A percentile compares a stretch with the other conserved stretches of the same genome.
Conservation (phyloP, 441 rosid species). For the Euphorbia corollata region DNA sequence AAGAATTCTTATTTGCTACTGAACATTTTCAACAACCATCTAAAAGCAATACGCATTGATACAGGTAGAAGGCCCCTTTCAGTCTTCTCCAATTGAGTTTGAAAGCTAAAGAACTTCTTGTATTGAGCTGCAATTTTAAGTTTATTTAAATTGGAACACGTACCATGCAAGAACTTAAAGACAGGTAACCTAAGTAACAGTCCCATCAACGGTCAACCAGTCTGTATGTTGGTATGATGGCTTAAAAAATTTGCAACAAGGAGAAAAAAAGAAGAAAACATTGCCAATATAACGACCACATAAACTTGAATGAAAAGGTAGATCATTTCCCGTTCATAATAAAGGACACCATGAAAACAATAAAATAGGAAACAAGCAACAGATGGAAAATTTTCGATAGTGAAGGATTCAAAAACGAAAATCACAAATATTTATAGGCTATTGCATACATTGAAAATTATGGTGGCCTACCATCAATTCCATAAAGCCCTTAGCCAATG, state of each 20-base stretch:
- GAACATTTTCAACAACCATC: neutral
- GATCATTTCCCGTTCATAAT: neutral
- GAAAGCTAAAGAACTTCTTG: neutral
- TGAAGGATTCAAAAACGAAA: neutral
- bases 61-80: neutral
- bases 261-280: neutral
- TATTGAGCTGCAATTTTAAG: neutral
- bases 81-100: neutral
- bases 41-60: neutral
- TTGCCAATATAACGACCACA: neutral
- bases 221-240: neutral
- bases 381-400: neutral
- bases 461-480: conserved; percentile 55
- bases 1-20: neutral
- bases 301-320: neutral
- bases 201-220: neutral
- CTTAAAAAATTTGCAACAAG: neutral
- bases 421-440: neutral
- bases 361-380: neutral
- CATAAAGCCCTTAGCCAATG: conserved; percentile 71
- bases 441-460: neutral
- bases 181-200: neutral
- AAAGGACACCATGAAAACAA: too few species aligned
- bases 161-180: neutral
- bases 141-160: neutral